Evolutionary conservation across 129 eudicot species (phyloP), one percentile per base, ranked within the genome.

Genomic region (Pulicaria dysenterica): DNA sequence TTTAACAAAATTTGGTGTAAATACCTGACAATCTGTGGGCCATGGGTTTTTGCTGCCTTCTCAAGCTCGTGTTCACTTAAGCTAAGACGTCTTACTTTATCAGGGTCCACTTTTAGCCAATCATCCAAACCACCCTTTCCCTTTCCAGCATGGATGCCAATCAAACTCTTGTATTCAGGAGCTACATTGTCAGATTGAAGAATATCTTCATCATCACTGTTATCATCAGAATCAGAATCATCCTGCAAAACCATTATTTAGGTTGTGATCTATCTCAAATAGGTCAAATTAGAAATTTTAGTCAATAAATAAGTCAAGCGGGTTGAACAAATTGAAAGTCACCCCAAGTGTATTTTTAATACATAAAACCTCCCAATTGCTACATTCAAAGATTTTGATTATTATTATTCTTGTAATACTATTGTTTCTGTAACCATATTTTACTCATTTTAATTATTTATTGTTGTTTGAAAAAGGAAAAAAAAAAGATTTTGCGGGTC

Each of bases 31-130:
- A 92, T 85, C 36, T 83, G 89, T 62, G 76, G 82, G 56, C 86
- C 96, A 70, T 92, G 86, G 56, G 78, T 81, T 64, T 14, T 60
- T 36, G 83, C 79, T 53, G 96, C 95, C 82, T 89, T 89, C 44
- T 87, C 95, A 75, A 92, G 91, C 84, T 86, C 85, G 43, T 76
- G 84, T 77, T 92, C 98, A 44, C 95, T 89, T 82, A 92, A 82
- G 81, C 98, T 92, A 78, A 92, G 98, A 62, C 98, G 96, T 74
- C 98, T 85, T 63, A 92, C 95, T 83, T 92, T 89, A 64, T 89
- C 66, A 44, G 85, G 88, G 44, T 89, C 95, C 73, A 87, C 87
- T 67, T 78, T 87, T 65, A 92, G 72, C 89, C 96, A 90, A 53
- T 81, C 96, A 41, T 79, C 51, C 74, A 92, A 60, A 73, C 96